phyloP scores from a whole-genome alignment of 352 stramenopile genomes.

The Phytopythium helicoides region DNA sequence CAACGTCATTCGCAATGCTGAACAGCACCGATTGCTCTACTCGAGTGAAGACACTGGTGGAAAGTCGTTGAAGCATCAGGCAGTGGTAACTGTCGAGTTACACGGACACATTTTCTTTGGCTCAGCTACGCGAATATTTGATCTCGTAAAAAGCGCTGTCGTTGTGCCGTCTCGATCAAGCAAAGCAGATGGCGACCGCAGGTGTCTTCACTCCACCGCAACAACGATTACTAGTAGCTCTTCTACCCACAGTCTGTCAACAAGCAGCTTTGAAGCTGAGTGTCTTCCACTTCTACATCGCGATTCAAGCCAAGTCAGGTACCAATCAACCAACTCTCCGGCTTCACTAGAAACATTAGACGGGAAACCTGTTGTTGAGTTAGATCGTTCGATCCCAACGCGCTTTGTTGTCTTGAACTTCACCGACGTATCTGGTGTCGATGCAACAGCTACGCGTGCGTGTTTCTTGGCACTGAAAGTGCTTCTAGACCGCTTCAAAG shows the following conservation, averaged over 20 bases:
- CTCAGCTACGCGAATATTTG: conserved; percentile 65
- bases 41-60: conserved; percentile 5
- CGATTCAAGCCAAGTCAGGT: not conserved
- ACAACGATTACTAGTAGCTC: conserved; percentile 1
- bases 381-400: conserved; percentile 25
- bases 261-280: not conserved
- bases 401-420: conserved; percentile 81
- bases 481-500: conserved; percentile 42
- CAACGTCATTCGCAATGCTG: conserved; percentile 59
- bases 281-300: not conserved
- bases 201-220: not conserved
- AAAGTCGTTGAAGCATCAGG: conserved; percentile 28
- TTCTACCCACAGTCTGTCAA: not conserved
- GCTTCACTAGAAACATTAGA: conserved; percentile 42
- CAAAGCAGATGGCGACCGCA: too few relatives aligned
- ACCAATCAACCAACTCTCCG: not conserved
- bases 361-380: conserved; percentile 28
- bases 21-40: conserved; percentile 58
- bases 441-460: conserved; percentile 68
- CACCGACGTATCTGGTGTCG: conserved; percentile 69
- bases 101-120: conserved; percentile 82
- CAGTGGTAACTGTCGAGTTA: conserved; percentile 64
- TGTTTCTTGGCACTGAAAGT: conserved; percentile 72
- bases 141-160: conserved; percentile 62
- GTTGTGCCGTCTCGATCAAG: conserved; percentile 24